Percentiles rank a stretch among this genome's conserved stretches.
These are phyloP conservation scores for Fusarium falciforme DNA, from an alignment of 2,329 filamentous ascomycete species.

Conservation along the genomic window DNA sequence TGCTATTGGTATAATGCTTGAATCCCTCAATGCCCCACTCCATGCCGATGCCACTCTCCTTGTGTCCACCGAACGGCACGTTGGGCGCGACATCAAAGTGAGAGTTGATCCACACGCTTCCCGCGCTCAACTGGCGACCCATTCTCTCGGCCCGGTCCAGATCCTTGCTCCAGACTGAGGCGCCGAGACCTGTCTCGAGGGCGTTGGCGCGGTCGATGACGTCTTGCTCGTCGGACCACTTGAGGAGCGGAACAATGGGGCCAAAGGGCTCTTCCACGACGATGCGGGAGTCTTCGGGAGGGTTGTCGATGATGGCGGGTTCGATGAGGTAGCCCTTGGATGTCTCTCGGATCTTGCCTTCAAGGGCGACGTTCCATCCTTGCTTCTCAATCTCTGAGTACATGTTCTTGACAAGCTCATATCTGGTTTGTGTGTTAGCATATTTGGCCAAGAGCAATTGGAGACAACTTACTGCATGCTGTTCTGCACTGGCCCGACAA, in stretches of 20 bases:
- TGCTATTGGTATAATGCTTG: conserved; percentile 13
- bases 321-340: conserved; percentile 65
- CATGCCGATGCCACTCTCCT: conserved; percentile 62
- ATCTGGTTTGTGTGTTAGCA: neutral
- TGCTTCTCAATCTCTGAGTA: conserved; percentile 60
- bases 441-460: neutral
- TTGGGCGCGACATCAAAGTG: conserved; percentile 53
- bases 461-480: conserved; percentile 60
- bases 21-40: conserved; percentile 53
- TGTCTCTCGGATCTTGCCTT: conserved; percentile 24
- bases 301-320: conserved; percentile 71
- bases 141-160: conserved; percentile 61
- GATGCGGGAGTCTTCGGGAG: conserved; percentile 66
- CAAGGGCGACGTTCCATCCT: conserved; percentile 54
- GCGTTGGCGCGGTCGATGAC: conserved; percentile 67
- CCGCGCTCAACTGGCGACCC: conserved; percentile 65
- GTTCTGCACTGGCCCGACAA: conserved; percentile 69
- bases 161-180: conserved; percentile 69
- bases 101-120: conserved; percentile 70
- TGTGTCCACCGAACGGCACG: conserved; percentile 62
- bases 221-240: conserved; percentile 70
- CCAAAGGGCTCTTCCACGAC: conserved; percentile 65
- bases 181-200: conserved; percentile 63
- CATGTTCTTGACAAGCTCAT: conserved; percentile 50
- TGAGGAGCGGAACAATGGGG: conserved; percentile 73